A percentile compares a stretch with the other conserved stretches of the same genome.
Evolutionary conservation across 257 asterid species (phyloP).

Genomic region (Nicotiana noctiflora): DNA sequence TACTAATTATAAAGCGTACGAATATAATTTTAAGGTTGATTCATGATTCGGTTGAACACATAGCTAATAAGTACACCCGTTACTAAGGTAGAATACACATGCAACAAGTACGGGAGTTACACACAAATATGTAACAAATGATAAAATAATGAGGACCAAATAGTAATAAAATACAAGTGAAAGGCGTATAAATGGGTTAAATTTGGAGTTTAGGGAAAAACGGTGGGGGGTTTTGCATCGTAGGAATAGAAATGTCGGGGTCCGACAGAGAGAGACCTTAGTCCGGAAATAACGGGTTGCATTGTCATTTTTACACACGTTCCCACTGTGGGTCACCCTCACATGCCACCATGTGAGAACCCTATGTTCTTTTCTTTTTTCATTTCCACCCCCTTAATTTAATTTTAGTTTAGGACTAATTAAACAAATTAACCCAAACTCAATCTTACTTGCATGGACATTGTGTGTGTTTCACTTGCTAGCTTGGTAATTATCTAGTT

Average conservation of each 20-base stretch:
- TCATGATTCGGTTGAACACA: too few relatives aligned
- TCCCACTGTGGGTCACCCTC: slow-evolving; percentile 61
- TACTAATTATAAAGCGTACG: too few relatives aligned
- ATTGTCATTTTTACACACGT: slow-evolving; percentile 41
- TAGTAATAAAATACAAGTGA: background rate
- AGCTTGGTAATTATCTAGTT: too few relatives aligned
- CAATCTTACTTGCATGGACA: background rate
- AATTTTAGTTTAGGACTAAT: too few relatives aligned
- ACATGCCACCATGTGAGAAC: slow-evolving; percentile 71
- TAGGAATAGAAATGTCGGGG: slow-evolving; percentile 19
- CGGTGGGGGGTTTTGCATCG: background rate
- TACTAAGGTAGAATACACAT: too few relatives aligned
- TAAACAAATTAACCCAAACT: too few relatives aligned
- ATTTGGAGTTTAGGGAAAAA: background rate
- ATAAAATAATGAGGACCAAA: background rate
- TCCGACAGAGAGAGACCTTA: slow-evolving; percentile 48
- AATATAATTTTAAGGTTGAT: too few relatives aligned
- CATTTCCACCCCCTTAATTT: too few relatives aligned
- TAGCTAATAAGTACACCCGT: too few relatives aligned
- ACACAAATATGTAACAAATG: background rate
- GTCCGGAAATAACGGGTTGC: slow-evolving; percentile 61
- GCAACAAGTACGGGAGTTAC: background rate
- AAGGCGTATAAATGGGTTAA: background rate
- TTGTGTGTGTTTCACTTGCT: background rate
- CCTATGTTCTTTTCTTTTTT: background rate